Conservation (phyloP, 306 rosid species). For the Prunus fruticosa region DNA sequence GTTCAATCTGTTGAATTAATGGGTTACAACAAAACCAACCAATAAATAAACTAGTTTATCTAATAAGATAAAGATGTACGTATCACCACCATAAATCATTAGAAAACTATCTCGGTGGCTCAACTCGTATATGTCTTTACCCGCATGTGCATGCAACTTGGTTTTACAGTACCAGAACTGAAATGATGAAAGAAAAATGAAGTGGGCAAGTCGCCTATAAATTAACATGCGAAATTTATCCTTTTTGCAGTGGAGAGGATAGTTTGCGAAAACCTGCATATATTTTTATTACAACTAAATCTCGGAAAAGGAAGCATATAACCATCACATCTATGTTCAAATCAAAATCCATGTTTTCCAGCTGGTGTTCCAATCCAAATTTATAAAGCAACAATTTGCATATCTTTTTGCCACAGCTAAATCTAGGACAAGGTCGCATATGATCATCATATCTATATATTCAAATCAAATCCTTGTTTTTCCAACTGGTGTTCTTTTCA, state of each 20-base stretch:
- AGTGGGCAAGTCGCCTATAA: too few species aligned
- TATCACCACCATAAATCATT: background rate
- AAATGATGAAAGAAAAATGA: background rate
- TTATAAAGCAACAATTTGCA: too few species aligned
- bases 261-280: background rate
- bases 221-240: background rate
- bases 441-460: too few species aligned
- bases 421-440: too few species aligned
- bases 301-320: too few species aligned
- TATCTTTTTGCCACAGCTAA: too few species aligned
- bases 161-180: background rate
- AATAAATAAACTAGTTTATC: background rate
- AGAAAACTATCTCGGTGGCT: background rate
- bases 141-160: too few species aligned
- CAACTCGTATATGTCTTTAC: background rate
- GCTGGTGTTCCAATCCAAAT: too few species aligned
- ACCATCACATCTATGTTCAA: too few species aligned
- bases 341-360: background rate
- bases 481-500: too few species aligned
- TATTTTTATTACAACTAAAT: too few species aligned
- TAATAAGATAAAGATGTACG: background rate
- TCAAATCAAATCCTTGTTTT: too few species aligned
- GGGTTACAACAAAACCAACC: background rate
- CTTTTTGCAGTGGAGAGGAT: background rate
- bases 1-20: background rate